phyloP scores from a whole-genome alignment of 2,329 filamentous ascomycete genomes.

The Xylaria sp. region DNA sequence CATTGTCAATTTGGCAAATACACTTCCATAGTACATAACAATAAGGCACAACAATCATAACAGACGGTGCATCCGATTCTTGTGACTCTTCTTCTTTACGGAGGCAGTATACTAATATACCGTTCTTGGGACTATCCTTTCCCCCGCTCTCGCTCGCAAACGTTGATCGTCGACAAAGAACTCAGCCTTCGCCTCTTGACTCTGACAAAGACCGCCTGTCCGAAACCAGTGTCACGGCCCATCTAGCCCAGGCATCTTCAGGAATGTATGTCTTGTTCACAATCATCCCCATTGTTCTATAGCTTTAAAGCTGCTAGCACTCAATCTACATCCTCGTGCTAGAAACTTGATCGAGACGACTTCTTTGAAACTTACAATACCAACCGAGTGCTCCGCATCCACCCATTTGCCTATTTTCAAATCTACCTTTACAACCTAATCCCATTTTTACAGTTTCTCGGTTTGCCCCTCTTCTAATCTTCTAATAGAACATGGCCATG shows the following conservation, averaged over 20 bases:
- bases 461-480: neutral
- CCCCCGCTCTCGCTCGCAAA: conserved; percentile 20
- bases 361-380: neutral
- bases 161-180: conserved; percentile 28
- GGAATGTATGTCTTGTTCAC: conserved; percentile 19
- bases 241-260: neutral
- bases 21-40: neutral
- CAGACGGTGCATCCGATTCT: neutral
- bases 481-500: neutral
- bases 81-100: neutral
- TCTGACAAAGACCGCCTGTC: conserved; percentile 29
- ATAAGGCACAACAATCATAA: neutral
- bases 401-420: neutral
- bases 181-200: neutral
- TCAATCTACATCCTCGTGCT: neutral
- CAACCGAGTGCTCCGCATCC: conserved; percentile 1
- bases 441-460: neutral
- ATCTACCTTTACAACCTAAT: neutral
- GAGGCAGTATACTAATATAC: neutral
- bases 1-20: neutral
- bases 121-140: neutral
- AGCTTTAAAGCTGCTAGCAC: conserved; percentile 15
- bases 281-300: conserved; percentile 1
- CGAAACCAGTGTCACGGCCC: conserved; percentile 27
- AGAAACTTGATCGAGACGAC: neutral